phyloP scores from a whole-genome alignment of 192 early-diverging fungal species.

The Coemansia reversa region DNA sequence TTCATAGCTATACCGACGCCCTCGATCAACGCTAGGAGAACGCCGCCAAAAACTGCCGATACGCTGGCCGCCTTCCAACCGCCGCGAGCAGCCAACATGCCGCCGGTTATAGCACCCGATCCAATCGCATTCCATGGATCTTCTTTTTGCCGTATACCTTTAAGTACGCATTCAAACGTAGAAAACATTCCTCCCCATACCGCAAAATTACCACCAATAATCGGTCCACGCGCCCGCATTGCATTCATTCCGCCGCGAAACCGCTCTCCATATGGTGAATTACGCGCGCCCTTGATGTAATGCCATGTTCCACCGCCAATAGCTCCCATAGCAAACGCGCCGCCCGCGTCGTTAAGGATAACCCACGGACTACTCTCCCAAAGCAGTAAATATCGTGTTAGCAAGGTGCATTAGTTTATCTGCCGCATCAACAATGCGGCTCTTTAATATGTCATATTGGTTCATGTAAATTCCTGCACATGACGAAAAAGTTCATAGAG shows the following conservation, averaged over 20 bases:
- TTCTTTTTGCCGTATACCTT: slow-evolving; percentile 94
- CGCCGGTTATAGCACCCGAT: slow-evolving; percentile 93
- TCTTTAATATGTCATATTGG: not conserved
- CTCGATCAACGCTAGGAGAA: slow-evolving; percentile 93
- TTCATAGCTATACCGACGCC: slow-evolving; percentile 83
- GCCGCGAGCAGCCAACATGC: slow-evolving; percentile 86
- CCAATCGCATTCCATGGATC: slow-evolving; percentile 98
- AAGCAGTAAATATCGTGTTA: not conserved
- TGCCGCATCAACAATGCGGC: not conserved
- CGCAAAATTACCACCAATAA: slow-evolving; percentile 97
- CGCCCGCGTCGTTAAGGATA: slow-evolving; percentile 81
- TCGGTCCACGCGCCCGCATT: slow-evolving; percentile 91
- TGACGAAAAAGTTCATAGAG: not conserved
- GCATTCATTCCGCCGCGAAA: slow-evolving; percentile 81
- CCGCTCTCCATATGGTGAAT: slow-evolving; percentile 94
- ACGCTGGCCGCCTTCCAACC: slow-evolving; percentile 71
- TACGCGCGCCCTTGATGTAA: slow-evolving; percentile 97
- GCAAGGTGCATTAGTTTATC: not conserved
- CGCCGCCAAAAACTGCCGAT: slow-evolving; percentile 90
- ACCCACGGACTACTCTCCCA: slow-evolving; percentile 67
- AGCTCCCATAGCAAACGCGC: slow-evolving; percentile 94
- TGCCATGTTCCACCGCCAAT: slow-evolving; percentile 96
- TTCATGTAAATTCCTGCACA: not conserved
- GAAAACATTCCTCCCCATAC: slow-evolving; percentile 99
- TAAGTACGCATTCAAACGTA: slow-evolving; percentile 94